Evolutionary conservation across 805 yeast species (phyloP), one percentile per base, ranked within the genome.

Genomic region (Kodamaea fukazawae): DNA sequence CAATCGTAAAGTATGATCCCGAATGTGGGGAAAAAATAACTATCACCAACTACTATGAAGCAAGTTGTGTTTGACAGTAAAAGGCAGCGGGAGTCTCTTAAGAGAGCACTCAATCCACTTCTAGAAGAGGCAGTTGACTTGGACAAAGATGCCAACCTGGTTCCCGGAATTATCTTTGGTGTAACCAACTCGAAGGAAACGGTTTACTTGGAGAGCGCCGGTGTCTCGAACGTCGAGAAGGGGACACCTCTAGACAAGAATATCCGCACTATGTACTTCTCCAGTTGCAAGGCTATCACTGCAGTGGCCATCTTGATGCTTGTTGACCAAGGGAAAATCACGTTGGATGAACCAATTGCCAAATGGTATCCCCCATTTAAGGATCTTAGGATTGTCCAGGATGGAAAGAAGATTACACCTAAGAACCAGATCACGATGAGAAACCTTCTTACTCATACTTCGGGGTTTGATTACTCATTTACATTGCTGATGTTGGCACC

Each of bases 261-360:
- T 2, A 43, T 48, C 3, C 46, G 46, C 22, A 41, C 48, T 36
- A 14, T 55, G 5, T 48, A 36, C 22, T 64, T 43, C 38, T 64
- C 70, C 5, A 58, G 61, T 35, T 61, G 67, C 7, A 65, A 65
- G 43, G 46, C 65, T 4, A 47, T 65, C 30, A 63, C 74, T 1
- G 58, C 39, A 7, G 57, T 61, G 53, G 71, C 65, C 3, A 42
- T 61, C 9, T 50, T 67, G 23, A 53, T 56, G 17, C 55, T 68
- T 12, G 55, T 52, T 32, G 67, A 67, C 18, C 53, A 53, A 22
- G 65, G 64, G 0, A 42, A 46, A 28, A 43, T 68, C 4, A 54
- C 58, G 7, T 45, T 68, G 35, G 71, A 68, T 32, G 51, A 31
- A 3, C 69, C 69, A 1, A 68, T 62, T 4, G 44, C 48, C 8